Evolutionary conservation across 169 alveolate species (phyloP), one percentile per base, ranked within the genome.

Genomic region (Eimeria necatrix): DNA sequence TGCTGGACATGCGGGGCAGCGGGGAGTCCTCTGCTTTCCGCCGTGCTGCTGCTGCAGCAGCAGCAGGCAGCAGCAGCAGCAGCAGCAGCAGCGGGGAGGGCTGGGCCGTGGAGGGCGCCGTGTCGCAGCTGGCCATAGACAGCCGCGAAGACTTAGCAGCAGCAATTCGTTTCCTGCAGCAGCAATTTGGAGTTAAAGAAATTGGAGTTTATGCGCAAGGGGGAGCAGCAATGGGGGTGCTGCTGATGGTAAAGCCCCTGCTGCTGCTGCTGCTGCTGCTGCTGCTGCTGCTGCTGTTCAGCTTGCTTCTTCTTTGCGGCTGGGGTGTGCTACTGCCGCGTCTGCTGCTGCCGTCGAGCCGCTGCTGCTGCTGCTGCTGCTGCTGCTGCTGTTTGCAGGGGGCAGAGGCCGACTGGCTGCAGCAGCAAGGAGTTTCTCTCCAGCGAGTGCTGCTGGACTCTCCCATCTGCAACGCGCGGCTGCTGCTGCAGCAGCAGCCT

Each of bases 211-310:
- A 85, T 46, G 93, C 93, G 10, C 93, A 85, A 48, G 93, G 93
- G 46, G 93, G 71, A n/a, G 51, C 93, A 10, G 93, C 93, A n/a
- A 85, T 85, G 93, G 93, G 93, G 51, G 74, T 73, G 48, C n/a
- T 87, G 93, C 86, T 87, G 49, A 52, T 87, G 93, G 91, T 83
- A 64, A 56, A 64, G 18, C 4, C 70, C 18, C 64, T 46, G 52
- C 83, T 71, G 83, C 52, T 32, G 14, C 83, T 71, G 48, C 52
- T 32, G 87, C 61, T 76, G 87, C 64, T 49, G 87, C 24, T 32
- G n/a, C 9, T 4, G 64, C 86, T 76, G 86, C 86, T 76, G 87
- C 32, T 76, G 87, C 87, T 71, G 52, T 12, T 61, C 22, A 6
- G 18, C 41, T 16, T 71, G 83, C 83, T 71, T 32, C 83, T 71